phyloP scores from a whole-genome alignment of 805 yeast species.

The Cyberlindnera meyerae region DNA sequence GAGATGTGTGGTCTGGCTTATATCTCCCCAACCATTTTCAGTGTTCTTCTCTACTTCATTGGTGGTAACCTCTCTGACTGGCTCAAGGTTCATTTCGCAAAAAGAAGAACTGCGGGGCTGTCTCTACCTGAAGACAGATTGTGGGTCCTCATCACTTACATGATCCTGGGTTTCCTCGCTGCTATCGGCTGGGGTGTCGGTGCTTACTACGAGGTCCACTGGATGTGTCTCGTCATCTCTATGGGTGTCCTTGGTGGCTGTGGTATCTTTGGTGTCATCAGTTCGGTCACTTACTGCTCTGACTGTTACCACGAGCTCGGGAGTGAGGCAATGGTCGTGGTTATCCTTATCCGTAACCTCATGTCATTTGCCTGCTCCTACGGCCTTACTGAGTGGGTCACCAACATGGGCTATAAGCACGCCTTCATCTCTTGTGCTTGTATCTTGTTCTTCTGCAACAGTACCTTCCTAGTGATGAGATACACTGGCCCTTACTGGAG shows the following conservation, averaged over 20 bases:
- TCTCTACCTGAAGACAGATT: slow-evolving; percentile 55
- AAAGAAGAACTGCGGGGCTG: slow-evolving; percentile 32
- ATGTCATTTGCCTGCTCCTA: slow-evolving; percentile 57
- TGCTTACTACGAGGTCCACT: slow-evolving; percentile 46
- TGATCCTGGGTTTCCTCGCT: slow-evolving; percentile 48
- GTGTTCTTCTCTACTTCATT: slow-evolving; percentile 37
- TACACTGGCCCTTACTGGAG: slow-evolving; percentile 25
- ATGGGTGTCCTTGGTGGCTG: slow-evolving; percentile 53
- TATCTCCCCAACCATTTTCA: slow-evolving; percentile 47
- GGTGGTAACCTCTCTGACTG: slow-evolving; percentile 50
- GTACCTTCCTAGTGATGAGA: slow-evolving; percentile 21
- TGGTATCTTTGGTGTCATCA: slow-evolving; percentile 40
- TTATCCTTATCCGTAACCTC: slow-evolving; percentile 50
- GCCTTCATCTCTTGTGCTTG: slow-evolving; percentile 41
- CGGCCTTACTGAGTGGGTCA: slow-evolving; percentile 55
- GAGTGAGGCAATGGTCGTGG: slow-evolving; percentile 50
- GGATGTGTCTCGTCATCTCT: slow-evolving; percentile 52
- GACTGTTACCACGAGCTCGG: slow-evolving; percentile 53
- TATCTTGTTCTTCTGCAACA: slow-evolving; percentile 13
- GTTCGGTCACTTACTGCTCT: slow-evolving; percentile 43
- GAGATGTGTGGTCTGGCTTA: slow-evolving; percentile 46
- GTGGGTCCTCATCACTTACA: slow-evolving; percentile 43
- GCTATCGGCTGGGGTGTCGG: slow-evolving; percentile 62
- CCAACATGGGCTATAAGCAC: slow-evolving; percentile 46
- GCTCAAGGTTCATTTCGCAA: slow-evolving; percentile 43